Evolutionary conservation across 192 early-diverging fungal species (phyloP), one percentile per base, ranked within the genome.

Genomic region (Mortierella hygrophila): DNA sequence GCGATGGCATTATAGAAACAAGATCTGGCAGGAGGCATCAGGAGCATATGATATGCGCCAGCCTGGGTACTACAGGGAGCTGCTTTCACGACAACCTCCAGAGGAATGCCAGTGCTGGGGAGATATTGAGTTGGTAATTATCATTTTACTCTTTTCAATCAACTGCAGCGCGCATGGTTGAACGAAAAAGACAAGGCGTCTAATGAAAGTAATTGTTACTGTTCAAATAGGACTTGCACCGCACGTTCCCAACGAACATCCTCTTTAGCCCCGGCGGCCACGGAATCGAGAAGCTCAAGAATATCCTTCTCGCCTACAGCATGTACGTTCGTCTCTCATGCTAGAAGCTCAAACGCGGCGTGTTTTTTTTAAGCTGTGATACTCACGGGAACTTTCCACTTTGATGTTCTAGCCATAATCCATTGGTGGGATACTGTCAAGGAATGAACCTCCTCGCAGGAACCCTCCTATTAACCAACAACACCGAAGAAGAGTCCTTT

Each of bases 361-460:
- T 44, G 2, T 41, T 1, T 77, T 41, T 20, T 68, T 21, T 23
- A 63, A 18, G n/a, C 70, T 10, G 4, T 3, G 23, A n/a, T 18
- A 26, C 18, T 68, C 9, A 73, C 52, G 2, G 8, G 44, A 6
- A 20, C 49, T 5, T 21, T 0, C 49, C 46, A 29, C 1, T 3
- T 46, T 69, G 20, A 3, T 42, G 16, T 49, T 15, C 18, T 42
- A 86, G 84, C 1, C 79, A 86, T 20, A 88, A 88, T 69, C 91
- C 92, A 0, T 81, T 70, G 10, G 80, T 88, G 37, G 92, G 92
- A 32, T 93, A 93, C 77, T 93, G 92, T 70, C 92, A 93, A 80
- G 92, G 92, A 69, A 93, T 93, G 92, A 89, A 93, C 69, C 88
- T 89, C 68, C 85, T 93, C 23, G 91, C 91, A 20, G 83, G 83